Conservation (phyloP, 2,329 filamentous ascomycete genomes). For the Botrytis paeoniae region DNA sequence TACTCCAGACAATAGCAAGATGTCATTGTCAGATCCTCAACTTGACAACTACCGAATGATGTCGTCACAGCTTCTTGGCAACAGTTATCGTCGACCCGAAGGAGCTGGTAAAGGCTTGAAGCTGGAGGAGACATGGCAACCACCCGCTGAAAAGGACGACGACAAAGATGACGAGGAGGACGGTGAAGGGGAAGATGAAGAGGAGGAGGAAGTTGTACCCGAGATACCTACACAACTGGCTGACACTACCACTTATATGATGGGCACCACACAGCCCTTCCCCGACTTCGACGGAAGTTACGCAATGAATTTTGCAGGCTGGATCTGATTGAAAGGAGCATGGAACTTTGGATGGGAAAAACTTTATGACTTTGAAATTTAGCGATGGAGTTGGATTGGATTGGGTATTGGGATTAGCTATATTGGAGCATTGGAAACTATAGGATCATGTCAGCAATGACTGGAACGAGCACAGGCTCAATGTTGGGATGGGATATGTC, state of each 20-base stretch:
- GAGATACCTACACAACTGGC: not conserved
- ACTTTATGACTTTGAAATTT: conserved; percentile 8
- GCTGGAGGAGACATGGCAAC: conserved; percentile 77
- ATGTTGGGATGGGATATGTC: not conserved
- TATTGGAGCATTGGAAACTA: conserved; percentile 9
- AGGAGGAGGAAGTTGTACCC: conserved; percentile 21
- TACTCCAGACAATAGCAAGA: conserved; percentile 55
- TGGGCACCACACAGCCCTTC: conserved; percentile 12
- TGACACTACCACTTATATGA: not conserved
- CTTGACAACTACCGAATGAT: conserved; percentile 52
- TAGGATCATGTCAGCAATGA: conserved; percentile 19
- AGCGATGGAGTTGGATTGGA: conserved; percentile 16
- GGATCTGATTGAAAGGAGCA: conserved; percentile 17
- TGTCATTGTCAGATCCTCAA: conserved; percentile 43
- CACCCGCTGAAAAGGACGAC: conserved; percentile 56
- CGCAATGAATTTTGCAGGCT: conserved; percentile 14
- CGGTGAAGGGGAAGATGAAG: conserved; percentile 33
- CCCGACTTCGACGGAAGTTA: conserved; percentile 1
- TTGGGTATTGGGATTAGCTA: conserved; percentile 18
- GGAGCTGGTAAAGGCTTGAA: conserved; percentile 71
- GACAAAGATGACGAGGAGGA: conserved; percentile 50
- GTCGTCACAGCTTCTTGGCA: conserved; percentile 53
- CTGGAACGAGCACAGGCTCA: not conserved
- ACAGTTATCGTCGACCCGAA: conserved; percentile 45
- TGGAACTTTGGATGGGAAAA: conserved; percentile 17